Percentiles rank a stretch among this genome's conserved stretches.
These are phyloP conservation scores for Backusella morwellensis DNA, from an alignment of 192 early-diverging fungal species.

Conservation along the genomic window DNA sequence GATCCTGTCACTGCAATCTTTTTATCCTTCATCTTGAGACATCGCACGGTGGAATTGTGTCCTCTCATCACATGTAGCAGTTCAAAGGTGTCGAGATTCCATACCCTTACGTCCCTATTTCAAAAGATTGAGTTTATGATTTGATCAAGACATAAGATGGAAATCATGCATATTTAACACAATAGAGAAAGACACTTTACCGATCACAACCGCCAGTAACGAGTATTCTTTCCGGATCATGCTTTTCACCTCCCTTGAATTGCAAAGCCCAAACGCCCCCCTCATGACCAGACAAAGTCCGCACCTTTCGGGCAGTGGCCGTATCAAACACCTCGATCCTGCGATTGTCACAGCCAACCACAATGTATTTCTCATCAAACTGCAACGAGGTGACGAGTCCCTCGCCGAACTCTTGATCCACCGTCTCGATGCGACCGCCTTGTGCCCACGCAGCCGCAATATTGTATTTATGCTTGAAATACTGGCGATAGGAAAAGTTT, in stretches of 20 bases:
- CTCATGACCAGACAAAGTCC: slow-evolving; percentile 82
- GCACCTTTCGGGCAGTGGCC: slow-evolving; percentile 64
- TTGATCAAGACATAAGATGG: neutral
- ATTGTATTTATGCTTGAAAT: slow-evolving; percentile 51
- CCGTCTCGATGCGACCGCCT: slow-evolving; percentile 40
- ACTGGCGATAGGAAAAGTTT: slow-evolving; percentile 47
- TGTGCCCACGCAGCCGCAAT: slow-evolving; percentile 52
- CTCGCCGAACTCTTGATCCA: slow-evolving; percentile 51
- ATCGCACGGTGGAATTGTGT: slow-evolving; percentile 94
- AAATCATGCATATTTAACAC: neutral
- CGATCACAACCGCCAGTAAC: slow-evolving; percentile 96
- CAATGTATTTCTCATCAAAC: slow-evolving; percentile 91
- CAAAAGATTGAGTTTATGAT: neutral
- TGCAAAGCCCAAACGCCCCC: slow-evolving; percentile 98
- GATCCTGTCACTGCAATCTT: slow-evolving; percentile 85
- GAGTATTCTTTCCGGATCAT: slow-evolving; percentile 61
- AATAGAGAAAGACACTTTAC: slow-evolving; percentile 33
- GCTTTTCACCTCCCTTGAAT: slow-evolving; percentile 41
- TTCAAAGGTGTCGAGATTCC: slow-evolving; percentile 88
- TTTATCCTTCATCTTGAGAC: slow-evolving; percentile 76
- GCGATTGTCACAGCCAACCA: slow-evolving; percentile 94
- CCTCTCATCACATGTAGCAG: slow-evolving; percentile 90
- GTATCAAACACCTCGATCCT: slow-evolving; percentile 93
- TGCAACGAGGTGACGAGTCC: slow-evolving; percentile 95
- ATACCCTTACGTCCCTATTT: slow-evolving; percentile 79